Evolutionary conservation across 2,329 filamentous ascomycete genomes (phyloP), one percentile per base, ranked within the genome.

Genomic region (Colletotrichum tofieldiae): DNA sequence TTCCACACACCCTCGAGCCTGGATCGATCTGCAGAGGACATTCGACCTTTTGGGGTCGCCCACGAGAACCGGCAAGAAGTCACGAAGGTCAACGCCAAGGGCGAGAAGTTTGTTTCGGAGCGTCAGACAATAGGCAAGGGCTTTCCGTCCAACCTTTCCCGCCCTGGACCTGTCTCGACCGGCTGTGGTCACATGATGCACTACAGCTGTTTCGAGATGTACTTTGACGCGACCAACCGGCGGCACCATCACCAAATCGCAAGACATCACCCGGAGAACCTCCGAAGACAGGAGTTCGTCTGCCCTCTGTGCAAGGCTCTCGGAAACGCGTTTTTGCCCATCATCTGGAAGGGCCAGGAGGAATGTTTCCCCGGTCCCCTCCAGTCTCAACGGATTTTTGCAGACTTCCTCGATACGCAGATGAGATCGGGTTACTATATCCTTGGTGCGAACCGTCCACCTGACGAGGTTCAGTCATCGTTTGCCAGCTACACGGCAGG

Each of bases 181-280:
- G 94, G 96, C 12, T 99, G 96, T 81, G 96, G 96, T 3, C 96
- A 99, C 81, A 97, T 99, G 78, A 99, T 99, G 96, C 96, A 99
- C 81, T 98, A 94, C 80, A 91, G 90, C 76, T 99, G 96, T 83
- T 99, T 99, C 79, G 95, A 98, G 78, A 90, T 93, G 51, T 99
- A 98, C 79, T 93, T 94, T 75, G 90, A 93, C 56, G 94, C 96
- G 5, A 97, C 94, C 0, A 88, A 92, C 65, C 89, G 95, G 72
- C 90, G 96, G 49, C 97, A 99, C 79, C 90, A 90, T 26, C 94
- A 96, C 77, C 96, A 99, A 80, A 98, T 99, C 81, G 95, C 96
- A 9, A 90, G 96, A 18, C 94, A 98, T 77, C 96, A 98, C 77
- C 96, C 96, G 0, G 97, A 99, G 80, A 89, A 92, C 67, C 88